Evolutionary conservation across 2,329 filamentous ascomycete species (phyloP).

Genomic region (Tolypocladium cylindrosporum): DNA sequence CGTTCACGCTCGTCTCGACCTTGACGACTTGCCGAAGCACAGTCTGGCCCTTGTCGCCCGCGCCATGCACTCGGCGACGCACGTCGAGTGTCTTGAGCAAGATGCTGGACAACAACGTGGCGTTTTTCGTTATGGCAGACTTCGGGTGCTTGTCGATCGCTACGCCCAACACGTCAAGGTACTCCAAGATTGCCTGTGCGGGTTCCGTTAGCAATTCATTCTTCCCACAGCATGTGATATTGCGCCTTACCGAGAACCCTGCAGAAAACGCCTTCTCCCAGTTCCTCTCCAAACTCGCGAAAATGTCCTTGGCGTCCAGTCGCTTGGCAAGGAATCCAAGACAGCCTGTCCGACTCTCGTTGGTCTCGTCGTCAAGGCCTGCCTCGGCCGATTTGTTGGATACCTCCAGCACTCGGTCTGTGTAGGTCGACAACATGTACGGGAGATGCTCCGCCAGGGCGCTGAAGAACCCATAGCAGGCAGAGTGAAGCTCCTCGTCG

Average conservation of each 20-base stretch:
- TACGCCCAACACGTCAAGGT: constrained; percentile 57
- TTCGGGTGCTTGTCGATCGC: constrained; percentile 73
- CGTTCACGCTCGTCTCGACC: constrained; percentile 57
- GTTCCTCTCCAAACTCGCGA: constrained; percentile 61
- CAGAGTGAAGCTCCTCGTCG: constrained; percentile 64
- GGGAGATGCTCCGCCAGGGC: constrained; percentile 75
- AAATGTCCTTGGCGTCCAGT: constrained; percentile 66
- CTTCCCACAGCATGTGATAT: not conserved
- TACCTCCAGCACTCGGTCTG: constrained; percentile 61
- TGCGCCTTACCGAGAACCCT: constrained; percentile 49
- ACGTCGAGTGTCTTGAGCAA: constrained; percentile 54
- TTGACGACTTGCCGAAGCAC: constrained; percentile 38
- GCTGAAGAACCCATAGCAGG: constrained; percentile 69
- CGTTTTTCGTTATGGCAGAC: constrained; percentile 65
- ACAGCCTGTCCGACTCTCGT: constrained; percentile 57
- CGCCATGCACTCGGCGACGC: constrained; percentile 43
- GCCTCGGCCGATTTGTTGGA: constrained; percentile 63
- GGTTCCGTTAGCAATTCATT: constrained; percentile 20
- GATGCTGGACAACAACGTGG: constrained; percentile 56
- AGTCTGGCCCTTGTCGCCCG: constrained; percentile 34
- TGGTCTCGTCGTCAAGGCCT: constrained; percentile 49
- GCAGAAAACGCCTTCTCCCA: constrained; percentile 55
- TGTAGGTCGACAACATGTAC: constrained; percentile 75
- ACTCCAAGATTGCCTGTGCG: constrained; percentile 53
- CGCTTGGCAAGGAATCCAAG: constrained; percentile 66